Conservation (phyloP, 768 basidiomycete species). For the Tylopilus sp. region DNA sequence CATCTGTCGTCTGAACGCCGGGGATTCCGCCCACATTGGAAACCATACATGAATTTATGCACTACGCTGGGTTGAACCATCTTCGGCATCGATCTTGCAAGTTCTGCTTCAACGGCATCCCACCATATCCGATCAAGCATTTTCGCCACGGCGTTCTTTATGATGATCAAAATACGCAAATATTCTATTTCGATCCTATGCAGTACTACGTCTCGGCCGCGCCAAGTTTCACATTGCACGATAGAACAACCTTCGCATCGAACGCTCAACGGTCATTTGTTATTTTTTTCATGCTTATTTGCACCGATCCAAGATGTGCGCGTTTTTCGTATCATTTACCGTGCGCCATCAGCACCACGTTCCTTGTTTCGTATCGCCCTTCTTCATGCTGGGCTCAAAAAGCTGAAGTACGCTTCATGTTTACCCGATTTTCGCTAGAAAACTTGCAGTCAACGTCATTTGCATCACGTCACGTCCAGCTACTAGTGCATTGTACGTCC, state of each 20-base stretch:
- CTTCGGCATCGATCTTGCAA: slow-evolving; percentile 32
- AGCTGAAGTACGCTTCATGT: slow-evolving; percentile 30
- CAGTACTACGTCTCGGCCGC: slow-evolving; percentile 14
- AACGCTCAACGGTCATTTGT: slow-evolving; percentile 28
- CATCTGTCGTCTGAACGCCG: slow-evolving; percentile 18
- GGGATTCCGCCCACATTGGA: slow-evolving; percentile 21
- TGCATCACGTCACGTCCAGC: slow-evolving; percentile 25
- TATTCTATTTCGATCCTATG: slow-evolving; percentile 21
- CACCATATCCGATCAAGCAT: slow-evolving; percentile 25
- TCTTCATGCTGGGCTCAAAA: slow-evolving; percentile 20
- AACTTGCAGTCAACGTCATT: slow-evolving; percentile 26
- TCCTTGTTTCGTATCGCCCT: slow-evolving; percentile 21
- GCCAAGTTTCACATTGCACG: slow-evolving; percentile 22
- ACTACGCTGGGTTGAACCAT: slow-evolving; percentile 20
- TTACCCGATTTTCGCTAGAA: slow-evolving; percentile 21
- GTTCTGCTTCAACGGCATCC: slow-evolving; percentile 12
- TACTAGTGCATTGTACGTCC: slow-evolving; percentile 22
- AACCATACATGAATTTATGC: slow-evolving; percentile 24
- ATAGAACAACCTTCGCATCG: slow-evolving; percentile 33
- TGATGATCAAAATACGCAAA: slow-evolving; percentile 25
- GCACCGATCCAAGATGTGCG: slow-evolving; percentile 28
- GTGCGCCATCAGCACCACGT: slow-evolving; percentile 23
- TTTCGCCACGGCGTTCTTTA: slow-evolving; percentile 22
- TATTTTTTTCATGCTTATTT: slow-evolving; percentile 35
- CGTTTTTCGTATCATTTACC: slow-evolving; percentile 29